These are phyloP conservation scores for Scedosporium boydii DNA, from an alignment of 2,329 filamentous ascomycete genomes.

Conservation along the genomic window DNA sequence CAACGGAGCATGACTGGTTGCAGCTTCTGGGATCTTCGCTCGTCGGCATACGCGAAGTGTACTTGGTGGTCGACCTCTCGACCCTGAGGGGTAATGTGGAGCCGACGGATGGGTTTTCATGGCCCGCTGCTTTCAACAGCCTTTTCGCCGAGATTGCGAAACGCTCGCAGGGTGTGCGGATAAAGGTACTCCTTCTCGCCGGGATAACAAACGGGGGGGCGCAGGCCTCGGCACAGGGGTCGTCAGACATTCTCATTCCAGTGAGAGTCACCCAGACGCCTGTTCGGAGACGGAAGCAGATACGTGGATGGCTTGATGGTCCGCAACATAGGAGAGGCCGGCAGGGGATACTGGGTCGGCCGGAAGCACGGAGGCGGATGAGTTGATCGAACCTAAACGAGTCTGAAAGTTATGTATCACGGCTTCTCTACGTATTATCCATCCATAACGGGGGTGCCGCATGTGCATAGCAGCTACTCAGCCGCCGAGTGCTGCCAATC, in stretches of 20 bases:
- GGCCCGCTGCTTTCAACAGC: background rate
- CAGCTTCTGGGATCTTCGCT: background rate
- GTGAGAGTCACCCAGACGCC: too few species aligned
- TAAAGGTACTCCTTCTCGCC: background rate
- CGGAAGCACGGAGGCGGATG: too few species aligned
- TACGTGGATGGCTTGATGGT: too few species aligned
- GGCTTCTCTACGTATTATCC: too few species aligned
- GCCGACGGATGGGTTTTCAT: background rate
- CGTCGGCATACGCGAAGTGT: background rate
- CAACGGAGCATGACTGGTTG: background rate
- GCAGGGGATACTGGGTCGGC: too few species aligned
- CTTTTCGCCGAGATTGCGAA: background rate
- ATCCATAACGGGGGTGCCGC: too few species aligned
- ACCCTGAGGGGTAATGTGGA: background rate
- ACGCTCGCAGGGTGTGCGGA: background rate
- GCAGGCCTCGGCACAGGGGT: background rate
- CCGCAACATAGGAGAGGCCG: too few species aligned
- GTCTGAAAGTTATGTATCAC: too few species aligned
- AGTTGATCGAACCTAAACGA: too few species aligned
- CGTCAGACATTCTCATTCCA: too few species aligned
- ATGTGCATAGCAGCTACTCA: too few species aligned
- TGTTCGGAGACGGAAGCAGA: too few species aligned
- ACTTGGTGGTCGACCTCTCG: background rate
- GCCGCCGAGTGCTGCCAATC: background rate
- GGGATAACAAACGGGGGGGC: background rate